phyloP scores from a whole-genome alignment of 2,329 filamentous ascomycete genomes.

The Penicillium vulpinum region DNA sequence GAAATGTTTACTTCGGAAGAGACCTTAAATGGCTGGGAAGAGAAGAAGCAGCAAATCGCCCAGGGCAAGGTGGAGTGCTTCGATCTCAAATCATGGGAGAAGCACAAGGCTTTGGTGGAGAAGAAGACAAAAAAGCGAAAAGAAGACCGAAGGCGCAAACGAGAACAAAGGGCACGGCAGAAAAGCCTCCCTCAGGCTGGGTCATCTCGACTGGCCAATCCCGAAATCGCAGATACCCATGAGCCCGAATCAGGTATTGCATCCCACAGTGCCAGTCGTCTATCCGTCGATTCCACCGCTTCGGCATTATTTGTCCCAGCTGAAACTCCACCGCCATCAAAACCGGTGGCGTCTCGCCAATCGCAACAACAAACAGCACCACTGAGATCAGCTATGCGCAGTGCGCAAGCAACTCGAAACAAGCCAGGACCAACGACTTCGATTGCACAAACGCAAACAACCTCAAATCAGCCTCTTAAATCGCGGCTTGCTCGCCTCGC shows the following conservation, averaged over 20 bases:
- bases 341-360: neutral
- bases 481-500: neutral
- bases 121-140: neutral
- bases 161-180: neutral
- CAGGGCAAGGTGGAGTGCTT: slow-evolving; percentile 33
- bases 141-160: neutral
- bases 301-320: neutral
- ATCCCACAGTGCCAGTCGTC: neutral
- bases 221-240: neutral
- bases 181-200: neutral
- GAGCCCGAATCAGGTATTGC: neutral
- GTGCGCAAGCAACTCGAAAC: neutral
- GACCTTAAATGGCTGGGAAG: slow-evolving; percentile 45
- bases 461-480: neutral
- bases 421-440: neutral
- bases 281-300: neutral
- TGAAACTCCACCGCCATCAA: neutral
- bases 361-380: neutral
- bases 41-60: slow-evolving; percentile 34
- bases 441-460: neutral
- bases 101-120: slow-evolving; percentile 13
- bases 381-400: neutral
- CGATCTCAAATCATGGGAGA: slow-evolving; percentile 35
- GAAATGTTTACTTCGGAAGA: slow-evolving; percentile 41
- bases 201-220: neutral